A percentile compares a stretch with the other conserved stretches of the same genome.
These are phyloP conservation scores for Leccinum pachyderme DNA, from an alignment of 1,284 basidiomycete genomes.

Conservation along the genomic window DNA sequence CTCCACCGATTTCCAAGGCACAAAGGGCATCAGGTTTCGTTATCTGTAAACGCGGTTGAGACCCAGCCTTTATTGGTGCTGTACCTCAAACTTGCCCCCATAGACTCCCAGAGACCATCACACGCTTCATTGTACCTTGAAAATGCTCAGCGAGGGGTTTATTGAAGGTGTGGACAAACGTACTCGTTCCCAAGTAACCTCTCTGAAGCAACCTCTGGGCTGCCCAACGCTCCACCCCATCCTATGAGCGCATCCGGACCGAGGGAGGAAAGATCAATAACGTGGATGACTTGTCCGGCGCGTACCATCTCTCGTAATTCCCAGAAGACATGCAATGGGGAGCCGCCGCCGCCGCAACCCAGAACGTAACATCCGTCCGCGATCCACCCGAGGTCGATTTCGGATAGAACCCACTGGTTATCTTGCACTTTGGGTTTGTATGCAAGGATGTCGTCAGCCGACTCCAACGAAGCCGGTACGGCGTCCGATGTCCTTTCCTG, in stretches of 20 bases:
- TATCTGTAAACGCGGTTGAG: conserved; percentile 25
- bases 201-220: conserved; percentile 38
- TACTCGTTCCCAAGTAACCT: conserved; percentile 41
- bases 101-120: conserved; percentile 24
- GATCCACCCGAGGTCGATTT: conserved; percentile 49
- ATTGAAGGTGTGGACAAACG: conserved; percentile 19
- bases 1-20: conserved; percentile 53
- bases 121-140: conserved; percentile 34
- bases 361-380: conserved; percentile 53
- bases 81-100: conserved; percentile 20
- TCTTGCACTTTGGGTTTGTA: conserved; percentile 37
- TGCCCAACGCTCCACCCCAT: conserved; percentile 38
- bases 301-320: conserved; percentile 48
- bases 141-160: neutral
- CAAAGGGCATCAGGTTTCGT: conserved; percentile 39
- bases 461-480: conserved; percentile 1
- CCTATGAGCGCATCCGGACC: conserved; percentile 32
- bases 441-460: conserved; percentile 24
- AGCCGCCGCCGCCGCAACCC: conserved; percentile 55
- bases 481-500: conserved; percentile 2
- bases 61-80: neutral
- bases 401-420: conserved; percentile 40
- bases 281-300: conserved; percentile 42
- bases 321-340: conserved; percentile 47
- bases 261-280: conserved; percentile 35